Evolutionary conservation across 164 flowering plant species (phyloP), one percentile per base, ranked within the genome.

Genomic region (Amborella trichopoda): DNA sequence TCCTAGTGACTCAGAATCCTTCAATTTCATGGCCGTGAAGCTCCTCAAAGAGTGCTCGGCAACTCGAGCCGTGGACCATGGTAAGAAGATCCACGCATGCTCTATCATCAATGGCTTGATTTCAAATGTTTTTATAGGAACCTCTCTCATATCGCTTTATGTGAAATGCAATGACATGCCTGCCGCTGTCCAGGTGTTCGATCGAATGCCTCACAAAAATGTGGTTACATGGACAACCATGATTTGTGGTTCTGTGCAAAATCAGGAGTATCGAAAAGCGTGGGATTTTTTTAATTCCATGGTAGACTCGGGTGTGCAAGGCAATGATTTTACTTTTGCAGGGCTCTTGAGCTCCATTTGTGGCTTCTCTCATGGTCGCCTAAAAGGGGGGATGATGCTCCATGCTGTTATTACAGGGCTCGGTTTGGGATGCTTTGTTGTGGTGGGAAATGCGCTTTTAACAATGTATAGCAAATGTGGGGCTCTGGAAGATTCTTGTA

Each of bases 1-100:
- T n/a, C n/a, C n/a, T n/a, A n/a, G n/a, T n/a, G n/a, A n/a, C n/a
- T n/a, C n/a, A n/a, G n/a, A n/a, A n/a, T n/a, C n/a, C n/a, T n/a
- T n/a, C n/a, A n/a, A n/a, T n/a, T 38, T 38, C 17, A 16, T 38
- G n/a, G 41, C 17, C 6, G 41, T 22, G 6, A 16, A 18, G 17
- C 27, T 38, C 43, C 67, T 85, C 21, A 53, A 67, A 44, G 88
- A 75, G 51, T 81, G 88, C 60, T 66, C 78, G 17, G 61, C 65
- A 28, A 53, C 56, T 55, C 60, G 56, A 47, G 71, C 63, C 52
- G 36, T 68, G 36, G 68, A 59, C 60, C 37, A 25, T 26, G 95
- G 95, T 26, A 77, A 71, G 72, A 63, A 65, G 53, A 64, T 85
- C 38, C 95, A 85, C 54, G 59, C 78, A 1, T 55, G 49, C 53